Percentiles rank a stretch among this genome's conserved stretches.
These are phyloP conservation scores for Aspergillus nidulans DNA, from an alignment of 495 filamentous ascomycete genomes.

Conservation along the genomic window DNA sequence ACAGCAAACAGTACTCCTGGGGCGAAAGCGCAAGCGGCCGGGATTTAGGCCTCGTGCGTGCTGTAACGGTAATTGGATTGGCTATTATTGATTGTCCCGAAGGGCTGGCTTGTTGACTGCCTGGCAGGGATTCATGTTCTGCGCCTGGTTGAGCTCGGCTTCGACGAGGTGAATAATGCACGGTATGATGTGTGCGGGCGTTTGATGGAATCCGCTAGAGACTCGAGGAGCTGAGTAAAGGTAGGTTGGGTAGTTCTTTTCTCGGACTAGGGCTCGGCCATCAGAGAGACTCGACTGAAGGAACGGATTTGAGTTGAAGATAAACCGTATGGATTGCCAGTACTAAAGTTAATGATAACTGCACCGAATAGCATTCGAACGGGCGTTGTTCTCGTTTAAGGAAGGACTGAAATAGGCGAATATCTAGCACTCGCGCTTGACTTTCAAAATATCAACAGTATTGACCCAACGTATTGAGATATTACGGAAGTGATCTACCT, in stretches of 20 bases:
- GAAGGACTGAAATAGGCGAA: background rate
- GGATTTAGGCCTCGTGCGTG: background rate
- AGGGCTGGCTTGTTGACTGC: background rate
- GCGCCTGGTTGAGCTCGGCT: background rate
- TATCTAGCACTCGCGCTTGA: background rate
- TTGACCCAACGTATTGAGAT: background rate
- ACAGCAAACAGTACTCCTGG: no score
- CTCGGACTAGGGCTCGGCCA: background rate
- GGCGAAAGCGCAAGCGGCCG: background rate
- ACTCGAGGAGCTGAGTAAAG: background rate
- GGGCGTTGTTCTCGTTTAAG: no score
- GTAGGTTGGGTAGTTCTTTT: background rate
- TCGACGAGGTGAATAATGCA: background rate
- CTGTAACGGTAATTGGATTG: background rate
- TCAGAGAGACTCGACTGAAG: background rate
- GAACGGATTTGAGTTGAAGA: background rate
- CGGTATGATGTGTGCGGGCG: background rate
- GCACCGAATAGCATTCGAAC: background rate
- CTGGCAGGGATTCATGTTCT: background rate
- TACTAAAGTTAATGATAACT: background rate
- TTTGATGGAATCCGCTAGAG: background rate
- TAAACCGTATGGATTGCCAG: background rate
- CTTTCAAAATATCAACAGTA: background rate
- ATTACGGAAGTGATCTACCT: background rate
- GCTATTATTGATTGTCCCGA: background rate